Evolutionary conservation across 306 rosid species (phyloP).

Genomic region (Begonia fuchsioides): DNA sequence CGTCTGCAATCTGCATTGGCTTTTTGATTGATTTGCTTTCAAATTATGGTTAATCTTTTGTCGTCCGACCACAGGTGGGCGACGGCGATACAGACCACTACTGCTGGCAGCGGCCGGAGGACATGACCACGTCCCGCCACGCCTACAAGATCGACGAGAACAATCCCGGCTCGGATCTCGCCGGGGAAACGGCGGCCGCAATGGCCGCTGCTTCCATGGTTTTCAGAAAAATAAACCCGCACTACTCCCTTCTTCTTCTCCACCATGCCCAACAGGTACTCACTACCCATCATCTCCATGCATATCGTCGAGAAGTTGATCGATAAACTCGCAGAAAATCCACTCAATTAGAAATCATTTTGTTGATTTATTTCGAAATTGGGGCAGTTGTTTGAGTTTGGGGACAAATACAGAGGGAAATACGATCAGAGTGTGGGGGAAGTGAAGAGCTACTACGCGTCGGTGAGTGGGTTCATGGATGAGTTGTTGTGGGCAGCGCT

Average conservation of each 20-base stretch:
- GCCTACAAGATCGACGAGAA: slow-evolving; percentile 46
- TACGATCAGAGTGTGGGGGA: slow-evolving; percentile 63
- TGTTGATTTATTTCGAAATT: slow-evolving; percentile 4
- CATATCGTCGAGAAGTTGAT: no score
- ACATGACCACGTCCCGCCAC: slow-evolving; percentile 67
- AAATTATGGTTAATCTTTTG: background rate
- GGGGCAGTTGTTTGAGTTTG: slow-evolving; percentile 69
- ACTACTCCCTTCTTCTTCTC: slow-evolving; percentile 56
- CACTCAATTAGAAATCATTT: no score
- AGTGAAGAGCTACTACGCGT: slow-evolving; percentile 46
- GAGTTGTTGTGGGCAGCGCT: slow-evolving; percentile 81
- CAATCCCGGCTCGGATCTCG: slow-evolving; percentile 63
- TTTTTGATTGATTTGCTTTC: background rate
- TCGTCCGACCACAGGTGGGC: slow-evolving; percentile 39
- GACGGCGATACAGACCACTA: slow-evolving; percentile 77
- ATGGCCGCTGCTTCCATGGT: slow-evolving; percentile 64
- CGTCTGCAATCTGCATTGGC: background rate
- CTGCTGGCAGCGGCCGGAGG: slow-evolving; percentile 93
- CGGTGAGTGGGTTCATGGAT: slow-evolving; percentile 78
- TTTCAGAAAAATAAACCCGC: slow-evolving; percentile 60
- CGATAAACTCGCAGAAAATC: no score
- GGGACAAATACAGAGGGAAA: slow-evolving; percentile 54
- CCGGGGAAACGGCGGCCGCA: slow-evolving; percentile 66
- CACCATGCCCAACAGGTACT: slow-evolving; percentile 68
- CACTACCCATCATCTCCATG: no score